phyloP scores from a whole-genome alignment of 108 stramenopile genomes.

The Conticribra weissflogii region DNA sequence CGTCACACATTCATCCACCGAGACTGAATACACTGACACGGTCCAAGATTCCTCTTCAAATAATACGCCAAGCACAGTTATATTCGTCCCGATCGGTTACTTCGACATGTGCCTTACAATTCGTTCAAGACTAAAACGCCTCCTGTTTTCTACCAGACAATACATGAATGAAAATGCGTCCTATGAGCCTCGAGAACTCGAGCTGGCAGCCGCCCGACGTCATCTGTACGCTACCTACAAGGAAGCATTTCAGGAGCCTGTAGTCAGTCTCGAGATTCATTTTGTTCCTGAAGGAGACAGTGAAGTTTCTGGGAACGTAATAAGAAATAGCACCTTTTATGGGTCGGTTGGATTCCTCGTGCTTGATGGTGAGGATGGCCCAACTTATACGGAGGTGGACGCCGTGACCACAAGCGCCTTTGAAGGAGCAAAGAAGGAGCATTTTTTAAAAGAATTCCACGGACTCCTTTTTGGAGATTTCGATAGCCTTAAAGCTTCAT shows the following conservation, averaged over 20 bases:
- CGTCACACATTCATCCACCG: no score
- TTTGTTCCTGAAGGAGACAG: slow-evolving; percentile 10
- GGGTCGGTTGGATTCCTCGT: slow-evolving; percentile 3
- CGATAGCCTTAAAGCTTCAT: neutral
- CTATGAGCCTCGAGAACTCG: neutral
- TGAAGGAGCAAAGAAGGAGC: neutral
- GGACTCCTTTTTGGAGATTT: neutral
- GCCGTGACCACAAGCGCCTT: neutral
- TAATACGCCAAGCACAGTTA: neutral
- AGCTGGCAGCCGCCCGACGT: slow-evolving; percentile 9
- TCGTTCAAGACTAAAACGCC: neutral
- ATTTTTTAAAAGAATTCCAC: neutral
- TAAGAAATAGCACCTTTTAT: slow-evolving; percentile 1
- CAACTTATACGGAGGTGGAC: neutral
- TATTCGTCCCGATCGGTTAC: neutral
- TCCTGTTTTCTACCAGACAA: neutral
- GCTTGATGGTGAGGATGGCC: neutral
- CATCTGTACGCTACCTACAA: slow-evolving; percentile 8
- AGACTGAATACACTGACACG: no score
- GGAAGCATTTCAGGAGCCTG: neutral
- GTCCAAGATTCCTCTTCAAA: neutral
- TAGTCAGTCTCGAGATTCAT: slow-evolving; percentile 1
- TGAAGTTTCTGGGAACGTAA: neutral
- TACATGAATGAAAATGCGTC: neutral
- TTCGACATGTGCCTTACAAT: neutral